Evolutionary conservation across 495 filamentous ascomycete species (phyloP).

Genomic region (Margaritispora aquatica): DNA sequence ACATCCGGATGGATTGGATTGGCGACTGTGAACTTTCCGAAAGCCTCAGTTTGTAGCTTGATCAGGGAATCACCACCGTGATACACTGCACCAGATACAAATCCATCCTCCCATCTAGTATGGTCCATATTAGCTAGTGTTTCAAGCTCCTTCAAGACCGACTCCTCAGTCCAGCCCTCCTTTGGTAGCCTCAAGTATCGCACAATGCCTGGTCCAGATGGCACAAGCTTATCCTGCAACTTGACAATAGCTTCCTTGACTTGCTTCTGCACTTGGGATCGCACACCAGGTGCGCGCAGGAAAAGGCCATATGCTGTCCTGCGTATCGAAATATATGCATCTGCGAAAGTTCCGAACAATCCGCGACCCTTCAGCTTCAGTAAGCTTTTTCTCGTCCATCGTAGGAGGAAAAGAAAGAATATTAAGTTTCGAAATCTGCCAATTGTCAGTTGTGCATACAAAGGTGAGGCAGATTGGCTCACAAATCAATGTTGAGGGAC

Average conservation of each 20-base stretch:
- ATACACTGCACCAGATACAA: slow-evolving; percentile 93
- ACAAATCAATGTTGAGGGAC: slow-evolving; percentile 76
- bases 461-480: slow-evolving; percentile 29
- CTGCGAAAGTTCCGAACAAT: slow-evolving; percentile 67
- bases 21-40: slow-evolving; percentile 86
- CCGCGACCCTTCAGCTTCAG: slow-evolving; percentile 87
- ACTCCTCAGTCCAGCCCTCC: slow-evolving; percentile 77
- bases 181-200: slow-evolving; percentile 74
- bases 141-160: slow-evolving; percentile 72
- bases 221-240: slow-evolving; percentile 75
- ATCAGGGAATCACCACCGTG: slow-evolving; percentile 83
- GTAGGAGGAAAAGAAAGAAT: slow-evolving; percentile 83
- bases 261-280: slow-evolving; percentile 74
- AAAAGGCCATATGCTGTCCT: slow-evolving; percentile 79
- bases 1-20: slow-evolving; percentile 99
- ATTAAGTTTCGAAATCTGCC: slow-evolving; percentile 76
- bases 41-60: slow-evolving; percentile 85
- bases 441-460: not conserved
- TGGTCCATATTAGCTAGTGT: slow-evolving; percentile 81
- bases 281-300: slow-evolving; percentile 77
- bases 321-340: slow-evolving; percentile 62
- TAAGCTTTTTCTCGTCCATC: slow-evolving; percentile 74
- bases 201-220: slow-evolving; percentile 61
- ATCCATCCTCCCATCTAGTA: slow-evolving; percentile 93
- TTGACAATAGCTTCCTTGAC: slow-evolving; percentile 68